Evolutionary conservation across 2,329 filamentous ascomycete species (phyloP).

Genomic region (Exophiala sp.): DNA sequence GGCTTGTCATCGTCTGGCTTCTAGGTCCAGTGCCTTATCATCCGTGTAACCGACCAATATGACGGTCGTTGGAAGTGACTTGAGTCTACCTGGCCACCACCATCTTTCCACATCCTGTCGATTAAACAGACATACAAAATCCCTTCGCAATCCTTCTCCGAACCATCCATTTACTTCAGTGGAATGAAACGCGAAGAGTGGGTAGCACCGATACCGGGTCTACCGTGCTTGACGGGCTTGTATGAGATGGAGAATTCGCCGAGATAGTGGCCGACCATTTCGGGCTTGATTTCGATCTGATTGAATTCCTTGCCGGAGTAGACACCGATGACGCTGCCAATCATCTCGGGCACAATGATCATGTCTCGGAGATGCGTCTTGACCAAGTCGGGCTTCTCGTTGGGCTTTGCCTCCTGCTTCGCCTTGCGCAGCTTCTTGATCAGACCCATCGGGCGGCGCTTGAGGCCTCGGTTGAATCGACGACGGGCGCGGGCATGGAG

Average conservation of each 20-base stretch:
- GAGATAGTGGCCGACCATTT: constrained; percentile 99
- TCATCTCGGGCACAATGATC: constrained; percentile 99
- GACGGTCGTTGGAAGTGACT: neutral
- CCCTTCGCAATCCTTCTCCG: neutral
- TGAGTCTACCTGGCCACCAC: no score
- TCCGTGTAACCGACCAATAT: neutral
- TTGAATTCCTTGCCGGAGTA: constrained; percentile 99
- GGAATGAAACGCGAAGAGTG: constrained; percentile 99
- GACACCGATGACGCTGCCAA: constrained; percentile 95
- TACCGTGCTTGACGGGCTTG: constrained; percentile 99
- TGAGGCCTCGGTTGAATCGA: constrained; percentile 99
- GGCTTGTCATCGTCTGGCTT: neutral
- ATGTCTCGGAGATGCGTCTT: constrained; percentile 99
- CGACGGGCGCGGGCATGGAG: constrained; percentile 98
- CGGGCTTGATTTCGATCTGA: constrained; percentile 99
- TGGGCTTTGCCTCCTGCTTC: constrained; percentile 97
- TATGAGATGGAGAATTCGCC: constrained; percentile 99
- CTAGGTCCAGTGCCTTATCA: neutral
- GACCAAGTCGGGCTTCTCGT: constrained; percentile 99
- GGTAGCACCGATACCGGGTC: constrained; percentile 99
- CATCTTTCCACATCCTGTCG: neutral
- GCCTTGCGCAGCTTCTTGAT: constrained; percentile 99
- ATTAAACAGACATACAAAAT: neutral
- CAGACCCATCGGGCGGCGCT: constrained; percentile 99
- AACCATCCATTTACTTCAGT: constrained; percentile 71